These are phyloP conservation scores for Starmerella gropengiesseri DNA, from an alignment of 805 yeast genomes.

Conservation along the genomic window DNA sequence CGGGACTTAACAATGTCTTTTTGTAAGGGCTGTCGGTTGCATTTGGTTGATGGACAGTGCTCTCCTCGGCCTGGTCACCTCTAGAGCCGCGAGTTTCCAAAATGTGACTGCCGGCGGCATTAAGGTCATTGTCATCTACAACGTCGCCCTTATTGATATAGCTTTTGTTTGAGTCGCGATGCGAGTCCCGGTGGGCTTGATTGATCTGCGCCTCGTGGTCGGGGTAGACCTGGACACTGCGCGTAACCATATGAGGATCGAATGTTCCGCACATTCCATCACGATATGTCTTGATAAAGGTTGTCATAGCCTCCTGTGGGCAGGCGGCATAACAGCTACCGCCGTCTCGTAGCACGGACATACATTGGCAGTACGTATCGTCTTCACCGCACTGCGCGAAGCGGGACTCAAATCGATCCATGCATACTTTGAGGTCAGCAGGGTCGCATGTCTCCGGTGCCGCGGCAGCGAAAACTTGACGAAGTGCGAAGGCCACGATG, in stretches of 20 bases:
- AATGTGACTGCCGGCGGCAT: not conserved
- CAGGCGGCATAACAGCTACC: constrained; percentile 23
- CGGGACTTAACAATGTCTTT: too few relatives aligned
- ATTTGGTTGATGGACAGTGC: not conserved
- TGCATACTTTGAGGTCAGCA: constrained; percentile 14
- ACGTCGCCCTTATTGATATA: too few relatives aligned
- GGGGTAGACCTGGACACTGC: not conserved
- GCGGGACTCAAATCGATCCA: constrained; percentile 13
- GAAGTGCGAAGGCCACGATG: not conserved
- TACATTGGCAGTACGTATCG: constrained; percentile 21
- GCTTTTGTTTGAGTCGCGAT: too few relatives aligned
- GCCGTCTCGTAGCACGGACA: constrained; percentile 14
- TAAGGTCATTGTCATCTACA: too few relatives aligned
- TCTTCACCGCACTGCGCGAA: constrained; percentile 16
- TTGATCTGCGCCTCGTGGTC: too few relatives aligned
- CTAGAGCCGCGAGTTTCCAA: too few relatives aligned
- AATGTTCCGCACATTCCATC: constrained; percentile 18
- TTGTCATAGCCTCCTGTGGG: constrained; percentile 18
- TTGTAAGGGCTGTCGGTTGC: not conserved
- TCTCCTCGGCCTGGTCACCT: not conserved
- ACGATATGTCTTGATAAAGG: constrained; percentile 16
- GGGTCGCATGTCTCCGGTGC: constrained; percentile 20
- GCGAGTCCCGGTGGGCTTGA: too few relatives aligned
- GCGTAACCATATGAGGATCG: constrained; percentile 13
- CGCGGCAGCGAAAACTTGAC: constrained; percentile 2